Percentiles rank a stretch among this genome's conserved stretches.
Conservation (phyloP, 2,329 filamentous ascomycete genomes). For the Dothideomycetidae sp. region DNA sequence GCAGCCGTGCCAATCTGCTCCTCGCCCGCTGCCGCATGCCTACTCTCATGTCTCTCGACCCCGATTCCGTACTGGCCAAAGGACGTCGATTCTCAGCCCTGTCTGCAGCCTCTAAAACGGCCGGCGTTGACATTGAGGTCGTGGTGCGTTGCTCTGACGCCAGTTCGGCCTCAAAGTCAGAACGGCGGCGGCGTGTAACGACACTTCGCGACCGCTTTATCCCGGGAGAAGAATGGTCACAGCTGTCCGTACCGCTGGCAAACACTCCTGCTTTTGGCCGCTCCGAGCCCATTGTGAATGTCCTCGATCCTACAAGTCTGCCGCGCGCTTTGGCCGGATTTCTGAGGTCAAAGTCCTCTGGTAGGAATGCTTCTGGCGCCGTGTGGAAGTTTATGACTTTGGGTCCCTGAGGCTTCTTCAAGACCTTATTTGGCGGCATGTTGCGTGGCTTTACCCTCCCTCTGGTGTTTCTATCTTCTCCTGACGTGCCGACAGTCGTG, state of each 20-base stretch:
- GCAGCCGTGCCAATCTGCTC: slow-evolving; percentile 4
- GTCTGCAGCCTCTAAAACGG: neutral
- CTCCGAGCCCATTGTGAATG: slow-evolving; percentile 11
- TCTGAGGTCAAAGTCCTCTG: slow-evolving; percentile 33
- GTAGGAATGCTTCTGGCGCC: slow-evolving; percentile 33
- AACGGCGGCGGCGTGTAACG: slow-evolving; percentile 4
- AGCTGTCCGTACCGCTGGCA: slow-evolving; percentile 5
- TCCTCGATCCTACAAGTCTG: slow-evolving; percentile 9
- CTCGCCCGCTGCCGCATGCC: slow-evolving; percentile 7
- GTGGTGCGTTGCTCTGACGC: neutral
- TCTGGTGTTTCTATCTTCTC: slow-evolving; percentile 10
- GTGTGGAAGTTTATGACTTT: slow-evolving; percentile 33
- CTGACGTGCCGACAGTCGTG: slow-evolving; percentile 20
- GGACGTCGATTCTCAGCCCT: no score
- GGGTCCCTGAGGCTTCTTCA: slow-evolving; percentile 2
- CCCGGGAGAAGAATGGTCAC: slow-evolving; percentile 2
- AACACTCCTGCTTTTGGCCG: slow-evolving; percentile 12
- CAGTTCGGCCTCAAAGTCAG: neutral
- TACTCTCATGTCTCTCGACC: neutral
- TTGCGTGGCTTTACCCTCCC: slow-evolving; percentile 5
- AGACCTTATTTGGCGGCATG: slow-evolving; percentile 10
- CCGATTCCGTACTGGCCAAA: neutral
- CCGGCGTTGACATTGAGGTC: neutral
- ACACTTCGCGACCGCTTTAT: slow-evolving; percentile 9
- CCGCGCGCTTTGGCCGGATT: slow-evolving; percentile 10